Evolutionary conservation across 495 filamentous ascomycete species (phyloP), one percentile per base, ranked within the genome.

Genomic region (Bacidia gigantensis): DNA sequence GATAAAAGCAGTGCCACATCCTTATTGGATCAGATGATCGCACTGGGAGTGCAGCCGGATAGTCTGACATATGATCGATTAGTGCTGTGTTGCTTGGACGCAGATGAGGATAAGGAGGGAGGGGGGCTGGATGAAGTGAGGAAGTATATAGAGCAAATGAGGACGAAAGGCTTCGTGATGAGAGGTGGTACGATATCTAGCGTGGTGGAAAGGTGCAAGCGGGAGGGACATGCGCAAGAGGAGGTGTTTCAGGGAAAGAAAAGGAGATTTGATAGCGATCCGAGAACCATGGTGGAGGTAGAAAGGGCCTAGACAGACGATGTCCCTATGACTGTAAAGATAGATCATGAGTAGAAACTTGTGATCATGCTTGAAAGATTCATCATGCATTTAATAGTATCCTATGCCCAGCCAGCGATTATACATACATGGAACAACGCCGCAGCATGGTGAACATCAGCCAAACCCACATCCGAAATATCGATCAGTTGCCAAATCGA

Each of bases 21-120:
- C 59, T 57, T 92, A 0, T 74, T 81, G 14, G 70, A 74, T 14
- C 89, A 95, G 62, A 89, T 94, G 81, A 65, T 76, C 0, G 72
- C 76, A 20, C 69, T 83, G 38, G 68, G 70, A 9, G 64, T 90
- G 25, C 57, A 69, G 18, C 81, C 86, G 0, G 70, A 83, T 49
- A 58, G 61, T 17, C 56, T 69, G 39, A 86, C 83, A 1, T 86
- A 86, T 58, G 82, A 90, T 56, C 67, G 74, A 24, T 61, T 93
- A 17, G 77, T 90, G 38, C 64, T 83, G 18, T 74, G 83, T 53
- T 86, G 82, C 58, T 56, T 82, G 14, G 53, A 41, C 2, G 40
- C 38, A 12, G 55, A 72, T 22, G 64, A 73, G 2, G 64, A 70
- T 23, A n/a, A n/a, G n/a, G n/a, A n/a, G n/a, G n/a, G n/a, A n/a